A percentile compares a stretch with the other conserved stretches of the same genome.
phyloP scores from a whole-genome alignment of 176 grass and related monocot genomes.

The Carex kokanica region DNA sequence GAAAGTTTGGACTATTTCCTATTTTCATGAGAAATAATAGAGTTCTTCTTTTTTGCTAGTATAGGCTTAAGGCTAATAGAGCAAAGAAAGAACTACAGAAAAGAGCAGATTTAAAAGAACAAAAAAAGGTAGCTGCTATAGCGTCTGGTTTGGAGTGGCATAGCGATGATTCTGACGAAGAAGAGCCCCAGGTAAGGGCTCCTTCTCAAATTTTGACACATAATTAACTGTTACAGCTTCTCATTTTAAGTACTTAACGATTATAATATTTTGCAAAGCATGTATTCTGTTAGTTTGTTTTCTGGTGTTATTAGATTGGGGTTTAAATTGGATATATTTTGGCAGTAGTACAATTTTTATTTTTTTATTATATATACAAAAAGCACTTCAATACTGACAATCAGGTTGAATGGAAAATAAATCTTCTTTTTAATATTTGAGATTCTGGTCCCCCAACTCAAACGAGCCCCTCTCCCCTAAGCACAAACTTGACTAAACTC shows the following conservation, averaged over 20 bases:
- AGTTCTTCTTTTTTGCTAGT: neutral
- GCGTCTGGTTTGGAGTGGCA: slow-evolving; percentile 50
- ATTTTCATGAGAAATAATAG: slow-evolving; percentile 15
- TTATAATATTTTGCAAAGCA: neutral
- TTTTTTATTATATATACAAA: neutral
- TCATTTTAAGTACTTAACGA: neutral
- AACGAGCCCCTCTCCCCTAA: neutral
- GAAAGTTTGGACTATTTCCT: neutral
- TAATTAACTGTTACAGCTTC: neutral
- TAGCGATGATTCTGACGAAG: slow-evolving; percentile 52
- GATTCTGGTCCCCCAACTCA: neutral
- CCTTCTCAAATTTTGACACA: neutral
- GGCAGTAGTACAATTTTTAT: neutral
- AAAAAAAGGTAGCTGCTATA: slow-evolving; percentile 38
- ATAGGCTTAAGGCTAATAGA: slow-evolving; percentile 66
- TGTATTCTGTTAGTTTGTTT: slow-evolving; percentile 4
- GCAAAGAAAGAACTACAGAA: slow-evolving; percentile 78
- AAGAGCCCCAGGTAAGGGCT: slow-evolving; percentile 25
- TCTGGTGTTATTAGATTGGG: slow-evolving; percentile 1
- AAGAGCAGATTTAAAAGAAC: slow-evolving; percentile 57
- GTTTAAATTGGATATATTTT: neutral
- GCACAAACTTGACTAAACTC: neutral
- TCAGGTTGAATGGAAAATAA: neutral
- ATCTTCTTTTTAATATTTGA: slow-evolving; percentile 1
- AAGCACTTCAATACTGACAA: neutral